These are phyloP conservation scores for Cicer cuneatum DNA, from an alignment of 306 rosid species.

Conservation along the genomic window DNA sequence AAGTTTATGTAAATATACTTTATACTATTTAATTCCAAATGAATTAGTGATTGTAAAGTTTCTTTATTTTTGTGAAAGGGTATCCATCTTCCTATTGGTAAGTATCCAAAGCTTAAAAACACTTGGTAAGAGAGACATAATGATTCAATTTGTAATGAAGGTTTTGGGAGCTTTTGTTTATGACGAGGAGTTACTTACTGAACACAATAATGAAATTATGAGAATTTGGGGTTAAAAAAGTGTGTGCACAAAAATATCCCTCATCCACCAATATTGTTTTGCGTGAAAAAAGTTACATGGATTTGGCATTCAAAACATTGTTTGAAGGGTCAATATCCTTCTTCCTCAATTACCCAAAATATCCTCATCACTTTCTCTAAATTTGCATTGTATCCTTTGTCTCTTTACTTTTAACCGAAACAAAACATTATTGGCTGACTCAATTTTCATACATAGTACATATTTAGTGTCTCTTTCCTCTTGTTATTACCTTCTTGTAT, in stretches of 20 bases:
- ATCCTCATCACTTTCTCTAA: conserved; percentile 43
- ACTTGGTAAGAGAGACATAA: conserved; percentile 45
- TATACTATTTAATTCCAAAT: no score
- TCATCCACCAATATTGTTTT: conserved; percentile 55
- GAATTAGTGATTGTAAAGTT: background rate
- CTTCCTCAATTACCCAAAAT: conserved; percentile 46
- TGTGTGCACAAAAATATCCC: conserved; percentile 13
- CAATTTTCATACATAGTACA: background rate
- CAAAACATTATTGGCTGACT: conserved; percentile 28
- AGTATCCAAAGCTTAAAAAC: conserved; percentile 35
- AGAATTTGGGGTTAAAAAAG: conserved; percentile 40
- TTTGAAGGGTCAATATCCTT: conserved; percentile 52
- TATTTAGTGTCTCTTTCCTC: conserved; percentile 42
- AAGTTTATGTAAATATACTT: no score
- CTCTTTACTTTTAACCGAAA: conserved; percentile 41
- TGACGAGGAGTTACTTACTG: conserved; percentile 50
- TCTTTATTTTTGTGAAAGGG: conserved; percentile 1
- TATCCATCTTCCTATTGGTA: conserved; percentile 27
- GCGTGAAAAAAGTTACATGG: conserved; percentile 70
- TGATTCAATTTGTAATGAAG: conserved; percentile 51
- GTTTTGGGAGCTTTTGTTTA: conserved; percentile 41
- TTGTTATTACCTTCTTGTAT: conserved; percentile 42
- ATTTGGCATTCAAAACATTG: conserved; percentile 64
- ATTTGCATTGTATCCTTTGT: conserved; percentile 40
- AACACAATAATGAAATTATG: conserved; percentile 54